Conservation (phyloP, 768 basidiomycete genomes). For the Leccinum incarnatum region DNA sequence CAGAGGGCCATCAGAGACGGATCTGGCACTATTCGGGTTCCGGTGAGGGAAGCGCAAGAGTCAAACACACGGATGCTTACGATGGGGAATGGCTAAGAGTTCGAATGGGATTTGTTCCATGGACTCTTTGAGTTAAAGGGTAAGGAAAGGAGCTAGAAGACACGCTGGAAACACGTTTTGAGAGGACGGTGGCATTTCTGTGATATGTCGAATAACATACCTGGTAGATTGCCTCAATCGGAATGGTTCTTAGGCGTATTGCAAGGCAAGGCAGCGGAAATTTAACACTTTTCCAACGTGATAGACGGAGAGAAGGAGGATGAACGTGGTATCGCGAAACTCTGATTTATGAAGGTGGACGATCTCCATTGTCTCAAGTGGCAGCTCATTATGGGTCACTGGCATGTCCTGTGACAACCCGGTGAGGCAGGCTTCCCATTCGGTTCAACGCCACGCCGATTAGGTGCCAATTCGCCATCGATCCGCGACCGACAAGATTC, state of each 20-base stretch:
- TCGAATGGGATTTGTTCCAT: slow-evolving; percentile 22
- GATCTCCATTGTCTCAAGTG: slow-evolving; percentile 3
- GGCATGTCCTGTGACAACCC: neutral
- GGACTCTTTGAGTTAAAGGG: slow-evolving; percentile 27
- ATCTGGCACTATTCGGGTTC: slow-evolving; percentile 5
- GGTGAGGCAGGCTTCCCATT: neutral
- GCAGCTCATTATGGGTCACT: neutral
- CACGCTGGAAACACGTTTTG: slow-evolving; percentile 33
- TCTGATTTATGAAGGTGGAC: slow-evolving; percentile 6
- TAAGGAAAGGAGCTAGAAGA: slow-evolving; percentile 10
- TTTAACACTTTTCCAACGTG: slow-evolving; percentile 14
- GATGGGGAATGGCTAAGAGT: slow-evolving; percentile 17
- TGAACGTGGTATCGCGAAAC: slow-evolving; percentile 2
- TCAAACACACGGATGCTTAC: slow-evolving; percentile 16
- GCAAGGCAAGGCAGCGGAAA: slow-evolving; percentile 18
- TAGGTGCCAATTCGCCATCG: neutral
- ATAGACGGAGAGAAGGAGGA: slow-evolving; percentile 1
- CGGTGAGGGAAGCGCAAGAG: slow-evolving; percentile 4
- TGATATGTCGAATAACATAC: slow-evolving; percentile 21
- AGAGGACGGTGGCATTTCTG: slow-evolving; percentile 10
- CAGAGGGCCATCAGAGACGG: slow-evolving; percentile 28
- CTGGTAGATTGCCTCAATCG: slow-evolving; percentile 16
- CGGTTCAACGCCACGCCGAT: neutral
- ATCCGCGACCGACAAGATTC: slow-evolving; percentile 2
- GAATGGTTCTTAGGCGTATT: slow-evolving; percentile 11